Conservation (phyloP, 805 yeast genomes). For the Nakazawaea anatomiae region DNA sequence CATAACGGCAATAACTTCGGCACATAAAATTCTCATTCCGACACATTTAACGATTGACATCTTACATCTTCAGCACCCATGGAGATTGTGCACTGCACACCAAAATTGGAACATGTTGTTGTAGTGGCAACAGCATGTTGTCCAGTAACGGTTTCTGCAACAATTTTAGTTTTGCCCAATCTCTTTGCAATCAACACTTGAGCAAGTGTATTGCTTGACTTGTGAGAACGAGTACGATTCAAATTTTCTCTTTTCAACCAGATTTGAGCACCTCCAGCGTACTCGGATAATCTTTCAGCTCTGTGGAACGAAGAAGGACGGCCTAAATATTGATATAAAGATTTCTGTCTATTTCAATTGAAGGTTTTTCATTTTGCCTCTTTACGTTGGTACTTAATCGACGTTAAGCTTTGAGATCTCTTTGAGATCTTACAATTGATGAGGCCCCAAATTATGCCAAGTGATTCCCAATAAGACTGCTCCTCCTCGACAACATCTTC, state of each 20-base stretch:
- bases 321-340: constrained; percentile 87
- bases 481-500: too few species aligned
- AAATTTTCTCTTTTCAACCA: constrained; percentile 98
- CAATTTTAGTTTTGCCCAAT: constrained; percentile 68
- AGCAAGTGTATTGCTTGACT: constrained; percentile 78
- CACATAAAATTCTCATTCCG: constrained; percentile 95
- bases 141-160: constrained; percentile 92
- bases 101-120: constrained; percentile 88
- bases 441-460: too few species aligned
- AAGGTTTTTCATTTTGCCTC: too few species aligned
- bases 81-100: constrained; percentile 86
- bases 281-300: constrained; percentile 85
- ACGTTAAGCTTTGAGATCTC: too few species aligned
- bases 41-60: constrained; percentile 98
- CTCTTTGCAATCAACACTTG: constrained; percentile 77
- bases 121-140: constrained; percentile 94
- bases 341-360: constrained; percentile 19
- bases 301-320: constrained; percentile 91
- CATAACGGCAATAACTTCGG: constrained; percentile 89
- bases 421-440: too few species aligned
- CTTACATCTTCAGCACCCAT: constrained; percentile 99
- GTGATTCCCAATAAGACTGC: too few species aligned
- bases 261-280: constrained; percentile 92
- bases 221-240: constrained; percentile 86
- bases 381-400: too few species aligned